Evolutionary conservation across 441 rosid species (phyloP).

Genomic region (Pelargonium exstipulatum): DNA sequence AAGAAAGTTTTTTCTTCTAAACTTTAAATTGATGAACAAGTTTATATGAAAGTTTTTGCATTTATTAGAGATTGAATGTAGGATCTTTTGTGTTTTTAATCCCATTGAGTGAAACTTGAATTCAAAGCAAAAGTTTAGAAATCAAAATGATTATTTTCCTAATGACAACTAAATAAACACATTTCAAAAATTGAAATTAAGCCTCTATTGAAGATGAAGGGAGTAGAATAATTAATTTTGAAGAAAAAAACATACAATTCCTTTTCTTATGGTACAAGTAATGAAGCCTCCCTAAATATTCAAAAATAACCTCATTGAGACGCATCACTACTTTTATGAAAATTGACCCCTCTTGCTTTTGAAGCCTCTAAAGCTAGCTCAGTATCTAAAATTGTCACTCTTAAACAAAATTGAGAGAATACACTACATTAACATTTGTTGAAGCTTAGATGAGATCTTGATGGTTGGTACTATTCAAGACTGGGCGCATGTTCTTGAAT

Average conservation of each 20-base stretch:
- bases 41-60: no score
- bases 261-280: constrained; percentile 6
- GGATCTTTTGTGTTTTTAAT: no score
- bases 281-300: not conserved
- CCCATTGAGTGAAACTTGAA: no score
- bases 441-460: not conserved
- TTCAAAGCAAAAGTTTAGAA: no score
- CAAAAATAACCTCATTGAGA: not conserved
- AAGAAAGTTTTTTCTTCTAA: no score
- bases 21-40: no score
- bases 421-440: constrained; percentile 10
- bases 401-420: not conserved
- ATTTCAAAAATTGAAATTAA: no score
- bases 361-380: not conserved
- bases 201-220: not conserved
- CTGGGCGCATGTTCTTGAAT: constrained; percentile 75
- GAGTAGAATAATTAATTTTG: not conserved
- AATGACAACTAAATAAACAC: no score
- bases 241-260: not conserved
- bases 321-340: not conserved
- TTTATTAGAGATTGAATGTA: no score
- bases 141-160: no score
- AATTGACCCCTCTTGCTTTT: not conserved
- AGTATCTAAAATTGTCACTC: not conserved
- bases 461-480: not conserved